These are phyloP conservation scores for Russula vinacea DNA, from an alignment of 768 basidiomycete genomes.

Conservation along the genomic window DNA sequence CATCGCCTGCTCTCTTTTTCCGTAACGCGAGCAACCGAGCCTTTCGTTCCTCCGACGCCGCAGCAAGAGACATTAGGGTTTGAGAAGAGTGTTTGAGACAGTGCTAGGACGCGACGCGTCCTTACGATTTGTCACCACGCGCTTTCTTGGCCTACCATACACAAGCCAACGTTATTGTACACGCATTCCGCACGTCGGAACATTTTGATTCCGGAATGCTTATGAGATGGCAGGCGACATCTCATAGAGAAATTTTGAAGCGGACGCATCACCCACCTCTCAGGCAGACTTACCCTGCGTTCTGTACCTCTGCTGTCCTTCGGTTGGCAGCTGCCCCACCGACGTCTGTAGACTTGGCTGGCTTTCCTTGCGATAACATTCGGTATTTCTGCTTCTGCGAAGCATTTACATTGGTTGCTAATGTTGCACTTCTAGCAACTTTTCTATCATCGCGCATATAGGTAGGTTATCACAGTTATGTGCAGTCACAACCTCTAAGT, in stretches of 20 bases:
- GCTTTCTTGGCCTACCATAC: neutral
- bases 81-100: neutral
- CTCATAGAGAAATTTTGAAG: conserved; percentile 33
- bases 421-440: conserved; percentile 55
- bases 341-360: conserved; percentile 48
- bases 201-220: conserved; percentile 31
- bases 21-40: conserved; percentile 74
- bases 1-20: conserved; percentile 63
- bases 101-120: neutral
- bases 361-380: conserved; percentile 65
- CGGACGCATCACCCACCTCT: neutral
- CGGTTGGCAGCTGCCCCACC: neutral
- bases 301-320: conserved; percentile 18
- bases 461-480: conserved; percentile 44
- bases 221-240: conserved; percentile 37
- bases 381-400: conserved; percentile 44
- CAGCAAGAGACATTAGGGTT: conserved; percentile 59
- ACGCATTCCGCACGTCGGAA: conserved; percentile 1
- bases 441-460: conserved; percentile 96
- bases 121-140: conserved; percentile 25
- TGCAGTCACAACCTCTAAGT: neutral
- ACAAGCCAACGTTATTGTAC: neutral
- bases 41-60: conserved; percentile 78
- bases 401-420: neutral
- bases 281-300: neutral